Evolutionary conservation across 2,329 filamentous ascomycete species (phyloP).

Genomic region (Camptophora hylomeconis): DNA sequence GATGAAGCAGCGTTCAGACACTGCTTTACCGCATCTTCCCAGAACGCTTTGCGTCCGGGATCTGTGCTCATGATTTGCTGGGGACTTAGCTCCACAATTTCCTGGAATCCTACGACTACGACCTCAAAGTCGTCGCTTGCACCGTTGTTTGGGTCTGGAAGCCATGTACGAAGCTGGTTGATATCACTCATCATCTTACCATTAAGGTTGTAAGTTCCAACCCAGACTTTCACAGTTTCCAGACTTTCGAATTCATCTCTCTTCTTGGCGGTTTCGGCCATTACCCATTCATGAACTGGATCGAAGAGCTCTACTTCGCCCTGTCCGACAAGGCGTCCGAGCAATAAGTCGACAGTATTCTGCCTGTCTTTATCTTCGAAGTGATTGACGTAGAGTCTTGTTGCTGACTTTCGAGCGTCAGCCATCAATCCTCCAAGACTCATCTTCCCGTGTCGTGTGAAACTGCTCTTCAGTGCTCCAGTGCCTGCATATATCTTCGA

Average conservation of each 20-base stretch:
- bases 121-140: constrained; percentile 66
- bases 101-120: constrained; percentile 84
- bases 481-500: constrained; percentile 96
- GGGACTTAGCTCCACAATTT: constrained; percentile 94
- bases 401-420: constrained; percentile 90
- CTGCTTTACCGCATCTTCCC: constrained; percentile 69
- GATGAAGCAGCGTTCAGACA: constrained; percentile 51
- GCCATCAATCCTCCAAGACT: constrained; percentile 83
- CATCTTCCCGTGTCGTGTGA: constrained; percentile 91
- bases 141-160: constrained; percentile 53
- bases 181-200: constrained; percentile 66
- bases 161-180: constrained; percentile 72
- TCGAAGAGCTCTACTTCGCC: constrained; percentile 76
- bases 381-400: constrained; percentile 92
- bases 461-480: constrained; percentile 87
- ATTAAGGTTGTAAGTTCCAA: constrained; percentile 91
- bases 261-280: constrained; percentile 56
- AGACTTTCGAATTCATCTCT: constrained; percentile 60
- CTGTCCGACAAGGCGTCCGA: constrained; percentile 76
- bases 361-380: constrained; percentile 88
- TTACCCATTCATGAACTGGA: constrained; percentile 85
- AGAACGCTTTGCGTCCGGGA: constrained; percentile 67
- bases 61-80: constrained; percentile 99
- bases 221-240: constrained; percentile 63
- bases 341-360: constrained; percentile 84